Conservation (phyloP, 768 basidiomycete species). For the Leccinum imitatum region DNA sequence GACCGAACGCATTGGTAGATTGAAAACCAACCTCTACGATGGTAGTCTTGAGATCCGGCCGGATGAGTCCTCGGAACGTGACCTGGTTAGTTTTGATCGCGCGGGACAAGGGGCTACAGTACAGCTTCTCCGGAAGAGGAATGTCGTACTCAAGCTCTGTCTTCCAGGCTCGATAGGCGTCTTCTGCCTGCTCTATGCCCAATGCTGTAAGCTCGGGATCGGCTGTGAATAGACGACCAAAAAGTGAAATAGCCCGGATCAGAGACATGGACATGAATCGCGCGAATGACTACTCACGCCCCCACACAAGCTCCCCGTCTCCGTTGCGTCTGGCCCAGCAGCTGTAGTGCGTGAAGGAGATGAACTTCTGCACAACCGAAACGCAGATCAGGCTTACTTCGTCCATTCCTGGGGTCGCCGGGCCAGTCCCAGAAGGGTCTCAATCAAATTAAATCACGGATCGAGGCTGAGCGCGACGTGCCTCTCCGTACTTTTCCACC, state of each 20-base stretch:
- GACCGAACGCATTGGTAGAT: background rate
- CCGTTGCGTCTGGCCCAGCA: conserved; percentile 64
- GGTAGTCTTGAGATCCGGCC: conserved; percentile 33
- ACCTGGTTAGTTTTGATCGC: conserved; percentile 56
- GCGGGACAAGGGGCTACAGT: conserved; percentile 62
- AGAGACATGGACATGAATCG: background rate
- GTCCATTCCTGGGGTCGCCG: conserved; percentile 49
- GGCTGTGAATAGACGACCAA: conserved; percentile 37
- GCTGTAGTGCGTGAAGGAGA: background rate
- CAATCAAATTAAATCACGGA: background rate
- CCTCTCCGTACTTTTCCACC: conserved; percentile 59
- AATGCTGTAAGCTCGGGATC: conserved; percentile 62
- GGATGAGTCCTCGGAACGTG: conserved; percentile 48
- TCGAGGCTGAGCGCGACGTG: conserved; percentile 12
- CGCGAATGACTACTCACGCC: conserved; percentile 51
- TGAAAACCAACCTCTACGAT: conserved; percentile 53
- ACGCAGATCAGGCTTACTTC: conserved; percentile 39
- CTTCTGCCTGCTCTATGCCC: conserved; percentile 56
- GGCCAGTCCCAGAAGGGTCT: background rate
- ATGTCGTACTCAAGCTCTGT: conserved; percentile 41
- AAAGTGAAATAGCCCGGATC: background rate
- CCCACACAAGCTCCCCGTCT: conserved; percentile 72
- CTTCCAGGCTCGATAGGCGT: conserved; percentile 47
- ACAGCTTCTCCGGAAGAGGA: conserved; percentile 54
- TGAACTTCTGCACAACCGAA: background rate